Evolutionary conservation across 306 rosid genomes (phyloP), one percentile per base, ranked within the genome.

Genomic region (Hippophae rhamnoides): DNA sequence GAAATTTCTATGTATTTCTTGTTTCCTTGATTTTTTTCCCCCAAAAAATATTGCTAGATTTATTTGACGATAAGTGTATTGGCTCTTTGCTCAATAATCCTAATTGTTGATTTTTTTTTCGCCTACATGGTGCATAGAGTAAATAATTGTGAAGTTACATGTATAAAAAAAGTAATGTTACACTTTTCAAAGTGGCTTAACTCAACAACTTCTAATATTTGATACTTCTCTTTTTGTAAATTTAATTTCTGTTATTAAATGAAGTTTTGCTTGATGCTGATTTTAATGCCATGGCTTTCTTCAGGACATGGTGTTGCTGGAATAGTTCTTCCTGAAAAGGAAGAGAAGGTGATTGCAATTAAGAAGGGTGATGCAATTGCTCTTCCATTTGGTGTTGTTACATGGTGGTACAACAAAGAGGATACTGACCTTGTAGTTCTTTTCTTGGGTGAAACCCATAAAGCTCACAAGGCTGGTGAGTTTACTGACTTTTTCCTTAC

Each of bases 361-460:
- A 89, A 85, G 69, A 81, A 83, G 76, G 94, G 94, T n/a, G 94
- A 89, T 61, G 86, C 94, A 8, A 59, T 88, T 70, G 94, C 96
- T 27, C 84, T 88, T 9, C 94, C 96, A 12, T 82, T 88, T 47
- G 94, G 94, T 31, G 86, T 81, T 64, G 89, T 89, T 8, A 85
- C 90, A 1, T 89, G 96, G 96, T 89, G 94, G 90, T 71, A 59
- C 65, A 89, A 85, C 74, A 82, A 76, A 72, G 88, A 81, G 43
- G 90, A 86, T 27, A 60, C 84, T 1, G 88, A 89, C 69, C 49
- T 89, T 48, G 88, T 78, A 6, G 78, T 89, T 53, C 84, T 89
- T 52, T 85, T 89, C 72, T 54, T 82, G 41, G 96, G 94, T 3
- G 94, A 85, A 56, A 89, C 96, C 8, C 75, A 84, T 25, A 85